Evolutionary conservation across 2,329 filamentous ascomycete genomes (phyloP), one percentile per base, ranked within the genome.

Genomic region (Albifimbria verrucaria): DNA sequence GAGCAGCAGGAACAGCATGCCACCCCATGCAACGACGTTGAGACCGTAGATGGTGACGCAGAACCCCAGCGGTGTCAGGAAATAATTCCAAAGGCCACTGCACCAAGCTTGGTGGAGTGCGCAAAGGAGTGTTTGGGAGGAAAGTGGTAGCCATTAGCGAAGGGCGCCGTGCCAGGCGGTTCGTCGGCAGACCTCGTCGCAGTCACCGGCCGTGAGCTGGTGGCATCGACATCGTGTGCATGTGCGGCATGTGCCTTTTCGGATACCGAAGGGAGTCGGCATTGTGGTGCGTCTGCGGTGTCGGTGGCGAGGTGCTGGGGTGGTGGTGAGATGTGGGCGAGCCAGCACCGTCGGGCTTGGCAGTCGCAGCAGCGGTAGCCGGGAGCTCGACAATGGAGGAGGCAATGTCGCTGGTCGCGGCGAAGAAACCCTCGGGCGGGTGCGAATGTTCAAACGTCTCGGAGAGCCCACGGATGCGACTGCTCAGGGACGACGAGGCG

Each of bases 1-100:
- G 23, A 96, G 82, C 2, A 96, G 77, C 18, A 96, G 75, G 71
- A 96, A 95, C 28, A 96, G 78, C 91, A 96, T 96, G 53, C 88
- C 90, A 49, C 91, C 91, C 91, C 91, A 96, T 1, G 89, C 92
- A 10, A 96, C 83, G 20, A 96, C 81, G 58, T 93, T 92, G 53
- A 94, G 79, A 12, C 87, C 85, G 69, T 95, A 96, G 6, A 96
- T 68, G 2, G 86, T 88, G 41, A 93, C 82, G 51, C 90, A 74
- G 66, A 94, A 91, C 3, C 91, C 90, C 51, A 89, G 70, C 0
- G 88, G 88, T 0, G 90, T 95, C 36, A 81, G 74, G 61, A 88
- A 82, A 74, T 90, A 96, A 50, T 82, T 80, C 83, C 84, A 87
- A 89, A 90, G 0, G 82, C 79, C 24, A 77, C 73, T 12, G 85